Base-by-base conservation (phyloP, 371 early-diverging fungal genomes). In the Mortierella sp. region DNA sequence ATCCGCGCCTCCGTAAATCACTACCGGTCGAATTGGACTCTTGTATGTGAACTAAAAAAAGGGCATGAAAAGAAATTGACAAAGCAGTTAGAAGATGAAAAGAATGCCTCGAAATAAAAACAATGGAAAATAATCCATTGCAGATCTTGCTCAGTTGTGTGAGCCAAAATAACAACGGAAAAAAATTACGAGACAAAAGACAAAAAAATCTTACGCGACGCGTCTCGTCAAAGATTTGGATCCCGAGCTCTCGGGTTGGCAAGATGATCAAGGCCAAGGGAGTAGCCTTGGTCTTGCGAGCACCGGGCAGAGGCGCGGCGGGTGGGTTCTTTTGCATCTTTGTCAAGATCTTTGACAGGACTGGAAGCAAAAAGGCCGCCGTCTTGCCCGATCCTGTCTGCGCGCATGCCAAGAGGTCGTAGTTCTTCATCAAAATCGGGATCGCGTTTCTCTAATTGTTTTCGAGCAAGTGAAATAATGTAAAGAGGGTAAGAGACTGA, bases 1-100 rank as follows among this genome's bases (percentile, higher is more conserved):
- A 31, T 95, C 92, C 10, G 96, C 97, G 79, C 99, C 99, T 86
- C 97, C 99, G 84, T 99, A 97, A 29, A 92, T 87, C 41, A 96
- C 91, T 78, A 65, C 96, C 88, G 73, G 91, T 79, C 83, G 75
- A 55, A 89, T 71, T n/a, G 76, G 87, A 1, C 84, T 87, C 63
- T 87, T 82, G 68, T 89, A 90, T 6, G 89, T 72, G 66, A 88
- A 88, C 81, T 90, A 86, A 11, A 22, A 10, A 44, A 19, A n/a
- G 47, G 4, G 64, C 2, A 43, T 31, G 14, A 39, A 26, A 19
- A 47, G 3, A 29, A 22, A 31, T 40, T 26, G 44, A 34, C 9
- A 63, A 24, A 14, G 4, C 14, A 26, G 34, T 13, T 26, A n/a
- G n/a, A n/a, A n/a, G n/a, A n/a, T n/a, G n/a, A n/a, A n/a, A n/a